Conservation (phyloP, 495 filamentous ascomycete genomes). For the Daldinia grandis region DNA sequence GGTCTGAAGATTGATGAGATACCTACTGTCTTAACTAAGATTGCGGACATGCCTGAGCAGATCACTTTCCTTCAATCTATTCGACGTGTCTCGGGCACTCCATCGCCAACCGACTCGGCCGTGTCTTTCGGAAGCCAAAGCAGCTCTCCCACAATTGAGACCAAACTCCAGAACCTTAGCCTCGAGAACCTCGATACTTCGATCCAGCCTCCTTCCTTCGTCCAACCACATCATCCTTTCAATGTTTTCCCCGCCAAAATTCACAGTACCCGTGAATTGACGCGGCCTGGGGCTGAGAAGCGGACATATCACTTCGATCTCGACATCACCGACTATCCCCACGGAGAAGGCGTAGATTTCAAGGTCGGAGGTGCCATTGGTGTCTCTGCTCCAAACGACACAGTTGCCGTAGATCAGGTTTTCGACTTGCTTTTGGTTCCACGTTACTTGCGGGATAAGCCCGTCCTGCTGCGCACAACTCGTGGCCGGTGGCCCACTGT, state of each 20-base stretch:
- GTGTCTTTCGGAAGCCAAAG: slow-evolving; percentile 41
- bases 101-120: slow-evolving; percentile 53
- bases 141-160: slow-evolving; percentile 20
- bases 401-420: slow-evolving; percentile 79
- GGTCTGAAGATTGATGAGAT: slow-evolving; percentile 78
- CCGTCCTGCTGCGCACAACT: slow-evolving; percentile 76
- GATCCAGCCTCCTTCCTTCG: slow-evolving; percentile 82
- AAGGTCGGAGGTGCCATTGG: slow-evolving; percentile 97
- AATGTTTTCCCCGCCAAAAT: slow-evolving; percentile 87
- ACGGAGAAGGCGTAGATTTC: slow-evolving; percentile 87
- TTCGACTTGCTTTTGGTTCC: slow-evolving; percentile 82
- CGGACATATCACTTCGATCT: slow-evolving; percentile 96
- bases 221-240: slow-evolving; percentile 95
- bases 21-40: slow-evolving; percentile 72
- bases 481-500: slow-evolving; percentile 95
- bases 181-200: slow-evolving; percentile 55
- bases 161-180: slow-evolving; percentile 41
- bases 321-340: slow-evolving; percentile 94
- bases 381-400: slow-evolving; percentile 85
- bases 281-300: slow-evolving; percentile 91
- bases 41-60: slow-evolving; percentile 75
- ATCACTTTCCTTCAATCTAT: slow-evolving; percentile 71
- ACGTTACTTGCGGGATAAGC: slow-evolving; percentile 79
- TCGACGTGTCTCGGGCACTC: slow-evolving; percentile 43
- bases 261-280: slow-evolving; percentile 83